Evolutionary conservation across 2,329 filamentous ascomycete genomes (phyloP), one percentile per base, ranked within the genome.

Genomic region (Ilyonectria sp.): DNA sequence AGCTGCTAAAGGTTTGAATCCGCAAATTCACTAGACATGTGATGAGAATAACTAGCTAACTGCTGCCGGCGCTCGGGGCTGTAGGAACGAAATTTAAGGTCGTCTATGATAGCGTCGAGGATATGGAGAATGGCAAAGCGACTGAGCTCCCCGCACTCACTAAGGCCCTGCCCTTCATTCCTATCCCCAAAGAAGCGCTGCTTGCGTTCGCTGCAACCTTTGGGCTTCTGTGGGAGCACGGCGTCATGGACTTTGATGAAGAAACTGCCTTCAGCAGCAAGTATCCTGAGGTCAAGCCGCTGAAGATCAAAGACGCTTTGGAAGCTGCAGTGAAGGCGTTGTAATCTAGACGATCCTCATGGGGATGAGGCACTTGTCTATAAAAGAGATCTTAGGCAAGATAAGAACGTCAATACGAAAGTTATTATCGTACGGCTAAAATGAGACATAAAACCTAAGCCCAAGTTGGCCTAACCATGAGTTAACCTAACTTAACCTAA

Each of bases 1-100:
- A 26, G 35, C 50, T n/a, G 53, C 23, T 19, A 63, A 63, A 43
- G 60, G 54, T 63, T 6, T 21, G 60, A n/a, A 40, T 6, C 37
- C 31, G 8, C 31, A 3, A 11, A 9, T 11, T 33, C 31, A 4
- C 31, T 2, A 33, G 8, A 9, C 31, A 9, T 33, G 8, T 10
- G 31, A 33, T 33, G 11, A 33, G 31, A 33, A 33, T 9, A 33
- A 11, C 8, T 33, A 3, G 31, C 8, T 33, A 11, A 33, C 31
- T 9, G 11, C 31, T 33, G 8, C 11, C 7, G 31, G 31, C 37
- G 8, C 19, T 46, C 43, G 43, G 19, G 19, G 35, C 26, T 3
- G 17, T 33, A 59, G 56, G 56, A 21, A 59, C 31, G 6, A 37
- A 59, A 19, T 59, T 59, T 31, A 59, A 49, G n/a, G 21, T 59